Base-by-base conservation (phyloP, 176 grass and related monocot species). In the Luzula sylvatica region DNA sequence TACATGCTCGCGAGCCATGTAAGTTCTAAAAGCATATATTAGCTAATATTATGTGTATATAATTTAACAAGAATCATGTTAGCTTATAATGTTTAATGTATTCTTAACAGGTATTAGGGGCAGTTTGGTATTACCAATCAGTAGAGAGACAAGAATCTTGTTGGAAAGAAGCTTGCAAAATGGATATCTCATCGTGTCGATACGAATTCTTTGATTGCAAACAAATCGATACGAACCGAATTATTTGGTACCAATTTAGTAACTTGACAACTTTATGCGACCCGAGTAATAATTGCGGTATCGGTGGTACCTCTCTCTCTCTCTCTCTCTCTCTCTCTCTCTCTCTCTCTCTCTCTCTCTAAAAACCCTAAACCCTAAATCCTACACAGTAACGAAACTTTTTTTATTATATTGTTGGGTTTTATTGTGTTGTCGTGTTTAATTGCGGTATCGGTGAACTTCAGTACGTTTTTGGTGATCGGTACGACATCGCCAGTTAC, bases 1-100 rank as follows among this genome's bases (percentile, higher is more conserved):
- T 95, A 95, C 75, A 95, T 82, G 14, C 52, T 95, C 28, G 90
- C 90, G 28, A 95, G 90, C 11, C 90, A 95, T 69, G 90, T 87
- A 75, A 55, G 78, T 38, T 48, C 20, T 35, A 35, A 7, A 35
- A 35, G 30, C 30, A 4, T 4, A 9, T 35, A 35, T 35, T 35
- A 35, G 30, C 30, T 35, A 35, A 35, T 35, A 35, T 35, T 35
- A 4, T 7, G 30, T 9, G 30, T 4, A 35, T 35, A 4, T 35
- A 32, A 32, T 32, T 32, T 32, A 8, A 32, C 29, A 32, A 4
- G n/a, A n/a, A n/a, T n/a, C n/a, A n/a, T n/a, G n/a, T n/a, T n/a
- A n/a, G n/a, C n/a, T n/a, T n/a, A n/a, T n/a, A n/a, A n/a, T n/a
- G n/a, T n/a, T n/a, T n/a, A n/a, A n/a, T n/a, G n/a, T 6, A 53